These are phyloP conservation scores for Oryza nivara DNA, from an alignment of 176 grass and related monocot genomes.

Conservation along the genomic window DNA sequence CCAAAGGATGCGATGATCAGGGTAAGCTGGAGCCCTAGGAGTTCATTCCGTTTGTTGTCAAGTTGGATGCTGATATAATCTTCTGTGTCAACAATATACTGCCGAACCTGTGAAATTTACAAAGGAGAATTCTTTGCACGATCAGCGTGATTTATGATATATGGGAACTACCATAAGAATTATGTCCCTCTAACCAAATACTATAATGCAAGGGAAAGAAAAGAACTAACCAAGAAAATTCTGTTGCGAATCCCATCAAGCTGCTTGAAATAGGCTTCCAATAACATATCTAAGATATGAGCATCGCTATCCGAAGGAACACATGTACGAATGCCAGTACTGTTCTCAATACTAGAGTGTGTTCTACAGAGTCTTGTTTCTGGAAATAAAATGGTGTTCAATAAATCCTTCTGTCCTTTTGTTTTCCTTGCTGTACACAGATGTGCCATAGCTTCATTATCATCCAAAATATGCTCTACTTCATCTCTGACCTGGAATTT, in stretches of 20 bases:
- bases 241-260: conserved; percentile 95
- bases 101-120: conserved; percentile 49
- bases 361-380: conserved; percentile 48
- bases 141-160: not conserved
- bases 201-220: not conserved
- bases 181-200: not conserved
- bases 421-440: conserved; percentile 91
- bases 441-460: conserved; percentile 90
- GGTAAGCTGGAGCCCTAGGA: conserved; percentile 62
- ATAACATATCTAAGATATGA: conserved; percentile 94
- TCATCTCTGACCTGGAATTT: conserved; percentile 84
- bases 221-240: conserved; percentile 86
- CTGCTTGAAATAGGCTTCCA: conserved; percentile 99
- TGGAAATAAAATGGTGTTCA: conserved; percentile 66
- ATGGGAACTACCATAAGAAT: not conserved
- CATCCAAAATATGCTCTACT: conserved; percentile 97
- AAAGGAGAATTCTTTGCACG: conserved; percentile 15
- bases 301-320: conserved; percentile 85
- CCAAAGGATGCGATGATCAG: conserved; percentile 64
- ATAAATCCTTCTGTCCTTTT: conserved; percentile 77
- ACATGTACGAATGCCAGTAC: conserved; percentile 69
- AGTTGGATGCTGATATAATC: conserved; percentile 84
- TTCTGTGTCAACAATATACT: conserved; percentile 77
- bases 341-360: conserved; percentile 63
- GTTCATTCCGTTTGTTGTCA: conserved; percentile 77